Evolutionary conservation across 441 rosid species (phyloP).

Genomic region (Populus hybrid): DNA sequence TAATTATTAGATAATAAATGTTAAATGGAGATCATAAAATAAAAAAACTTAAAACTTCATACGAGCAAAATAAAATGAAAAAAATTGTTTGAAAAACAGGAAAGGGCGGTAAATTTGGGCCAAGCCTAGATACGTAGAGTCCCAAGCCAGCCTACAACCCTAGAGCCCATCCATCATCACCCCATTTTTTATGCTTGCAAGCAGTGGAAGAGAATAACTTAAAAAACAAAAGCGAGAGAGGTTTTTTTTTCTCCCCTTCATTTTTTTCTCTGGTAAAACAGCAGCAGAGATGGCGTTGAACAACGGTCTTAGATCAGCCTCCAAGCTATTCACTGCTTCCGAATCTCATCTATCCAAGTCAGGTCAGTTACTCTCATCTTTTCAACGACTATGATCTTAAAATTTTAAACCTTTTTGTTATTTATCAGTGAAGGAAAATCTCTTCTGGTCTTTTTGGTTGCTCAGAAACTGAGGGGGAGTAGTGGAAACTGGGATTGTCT

Average conservation of each 20-base stretch:
- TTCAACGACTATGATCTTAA: not conserved
- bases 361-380: slow-evolving; percentile 35
- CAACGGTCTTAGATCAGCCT: slow-evolving; percentile 61
- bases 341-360: slow-evolving; percentile 53
- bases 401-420: not conserved
- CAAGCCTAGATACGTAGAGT: not conserved
- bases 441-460: not conserved
- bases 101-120: not conserved
- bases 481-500: not conserved
- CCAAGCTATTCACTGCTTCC: slow-evolving; percentile 59
- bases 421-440: not conserved
- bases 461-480: not conserved
- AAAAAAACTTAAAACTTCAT: too few relatives aligned
- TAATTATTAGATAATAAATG: too few relatives aligned
- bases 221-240: not conserved
- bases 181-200: not conserved
- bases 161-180: not conserved
- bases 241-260: not conserved
- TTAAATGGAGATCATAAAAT: too few relatives aligned
- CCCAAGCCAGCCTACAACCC: not conserved
- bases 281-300: slow-evolving; percentile 41
- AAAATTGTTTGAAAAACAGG: too few relatives aligned
- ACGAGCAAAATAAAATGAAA: too few relatives aligned
- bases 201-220: not conserved
- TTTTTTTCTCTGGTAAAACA: not conserved